Conservation (phyloP, 305 asterid genomes). For the Solanum aculeatissimum region DNA sequence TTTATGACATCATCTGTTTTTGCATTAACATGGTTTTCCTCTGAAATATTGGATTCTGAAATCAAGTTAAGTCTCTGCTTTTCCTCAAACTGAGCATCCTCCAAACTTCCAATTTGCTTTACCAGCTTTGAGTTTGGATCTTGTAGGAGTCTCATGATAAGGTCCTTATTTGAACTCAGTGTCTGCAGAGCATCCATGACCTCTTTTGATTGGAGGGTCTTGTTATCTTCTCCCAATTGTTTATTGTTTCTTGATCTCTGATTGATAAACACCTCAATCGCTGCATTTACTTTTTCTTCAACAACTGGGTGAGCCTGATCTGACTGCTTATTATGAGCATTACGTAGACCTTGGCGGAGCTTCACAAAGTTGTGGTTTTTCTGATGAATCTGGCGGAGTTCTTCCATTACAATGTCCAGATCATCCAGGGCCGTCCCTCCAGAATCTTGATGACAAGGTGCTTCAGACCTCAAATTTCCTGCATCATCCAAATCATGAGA, state of each 20-base stretch:
- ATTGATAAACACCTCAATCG: constrained; percentile 52
- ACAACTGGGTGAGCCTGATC: constrained; percentile 22
- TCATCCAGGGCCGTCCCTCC: constrained; percentile 25
- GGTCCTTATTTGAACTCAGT: constrained; percentile 41
- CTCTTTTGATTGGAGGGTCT: constrained; percentile 37
- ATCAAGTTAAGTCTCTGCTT: constrained; percentile 19
- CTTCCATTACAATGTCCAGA: constrained; percentile 41
- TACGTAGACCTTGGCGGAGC: constrained; percentile 10
- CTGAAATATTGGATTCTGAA: constrained; percentile 16
- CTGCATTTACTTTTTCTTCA: constrained; percentile 55
- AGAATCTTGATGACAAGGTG: constrained; percentile 6
- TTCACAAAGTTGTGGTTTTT: constrained; percentile 12
- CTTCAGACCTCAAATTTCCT: constrained; percentile 10
- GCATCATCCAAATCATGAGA: constrained; percentile 19
- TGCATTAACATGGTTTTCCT: constrained; percentile 20
- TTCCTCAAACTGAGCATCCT: constrained; percentile 29
- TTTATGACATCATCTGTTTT: constrained; percentile 37
- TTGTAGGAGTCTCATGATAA: constrained; percentile 49
- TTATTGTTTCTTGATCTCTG: constrained; percentile 27
- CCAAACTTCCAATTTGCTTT: constrained; percentile 37
- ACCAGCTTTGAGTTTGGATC: constrained; percentile 50
- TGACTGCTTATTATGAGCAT: constrained; percentile 18
- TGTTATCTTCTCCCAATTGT: constrained; percentile 37
- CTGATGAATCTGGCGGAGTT: constrained; percentile 25
- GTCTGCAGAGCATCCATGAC: constrained; percentile 53